phyloP scores from a whole-genome alignment of 257 asterid genomes.

The Primulina tabacum region DNA sequence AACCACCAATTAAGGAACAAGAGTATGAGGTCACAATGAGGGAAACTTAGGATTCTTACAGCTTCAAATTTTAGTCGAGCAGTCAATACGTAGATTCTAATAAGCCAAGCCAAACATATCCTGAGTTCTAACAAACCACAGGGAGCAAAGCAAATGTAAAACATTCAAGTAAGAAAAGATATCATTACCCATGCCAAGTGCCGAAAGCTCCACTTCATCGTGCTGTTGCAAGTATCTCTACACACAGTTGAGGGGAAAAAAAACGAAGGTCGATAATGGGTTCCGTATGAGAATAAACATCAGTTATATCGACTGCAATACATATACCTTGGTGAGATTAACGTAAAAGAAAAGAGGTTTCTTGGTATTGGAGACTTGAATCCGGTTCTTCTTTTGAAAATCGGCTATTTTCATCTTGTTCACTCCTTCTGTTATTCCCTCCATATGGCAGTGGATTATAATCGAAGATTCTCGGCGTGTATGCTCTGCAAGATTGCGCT shows the following conservation, averaged over 20 bases:
- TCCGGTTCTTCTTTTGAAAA: slow-evolving; percentile 60
- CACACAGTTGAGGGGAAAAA: slow-evolving; percentile 5
- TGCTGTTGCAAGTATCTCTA: slow-evolving; percentile 82
- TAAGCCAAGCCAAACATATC: not conserved
- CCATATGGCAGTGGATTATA: slow-evolving; percentile 33
- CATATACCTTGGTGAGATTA: slow-evolving; percentile 65
- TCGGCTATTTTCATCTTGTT: slow-evolving; percentile 47
- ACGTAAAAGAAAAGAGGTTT: slow-evolving; percentile 82
- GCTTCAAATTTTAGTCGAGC: no score
- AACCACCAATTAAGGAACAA: no score
- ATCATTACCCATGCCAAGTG: slow-evolving; percentile 81
- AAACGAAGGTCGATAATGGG: slow-evolving; percentile 20
- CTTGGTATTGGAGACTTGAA: slow-evolving; percentile 78
- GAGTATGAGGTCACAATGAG: no score
- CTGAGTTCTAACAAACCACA: not conserved
- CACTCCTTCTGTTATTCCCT: slow-evolving; percentile 56
- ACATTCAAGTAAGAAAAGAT: slow-evolving; percentile 1
- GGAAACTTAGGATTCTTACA: no score
- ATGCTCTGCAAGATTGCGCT: not conserved
- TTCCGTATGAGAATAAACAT: not conserved
- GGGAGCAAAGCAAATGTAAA: not conserved
- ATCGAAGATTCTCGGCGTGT: no score
- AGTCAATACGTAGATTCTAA: not conserved
- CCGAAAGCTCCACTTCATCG: slow-evolving; percentile 85
- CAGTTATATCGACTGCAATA: not conserved